Evolutionary conservation across 139 green algal species (phyloP).

Genomic region (Desmodesmus armatus): DNA sequence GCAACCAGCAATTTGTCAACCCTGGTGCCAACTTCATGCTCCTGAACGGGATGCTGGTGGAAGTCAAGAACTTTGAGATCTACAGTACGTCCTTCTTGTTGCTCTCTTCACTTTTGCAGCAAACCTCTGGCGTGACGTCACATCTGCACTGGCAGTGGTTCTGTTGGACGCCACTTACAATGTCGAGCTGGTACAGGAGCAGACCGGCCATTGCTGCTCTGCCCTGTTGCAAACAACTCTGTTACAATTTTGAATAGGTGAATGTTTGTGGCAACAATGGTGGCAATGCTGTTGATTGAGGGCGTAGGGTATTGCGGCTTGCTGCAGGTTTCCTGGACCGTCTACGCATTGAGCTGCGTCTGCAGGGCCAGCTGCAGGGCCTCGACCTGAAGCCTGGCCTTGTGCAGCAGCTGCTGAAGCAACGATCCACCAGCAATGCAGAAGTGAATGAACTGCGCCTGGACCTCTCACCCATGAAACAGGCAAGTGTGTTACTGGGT

Average conservation of each 20-base stretch:
- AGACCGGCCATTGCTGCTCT: too few relatives aligned
- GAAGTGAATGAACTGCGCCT: constrained; percentile 43
- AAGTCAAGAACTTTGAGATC: constrained; percentile 75
- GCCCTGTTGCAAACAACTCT: too few relatives aligned
- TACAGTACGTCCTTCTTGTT: constrained; percentile 66
- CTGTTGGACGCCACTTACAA: too few relatives aligned
- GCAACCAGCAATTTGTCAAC: constrained; percentile 61
- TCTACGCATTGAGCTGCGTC: constrained; percentile 68
- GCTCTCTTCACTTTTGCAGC: not conserved
- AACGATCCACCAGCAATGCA: constrained; percentile 35
- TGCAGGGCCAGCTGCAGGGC: constrained; percentile 60
- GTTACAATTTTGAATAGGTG: too few relatives aligned
- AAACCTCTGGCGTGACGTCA: not conserved
- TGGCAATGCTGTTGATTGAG: too few relatives aligned
- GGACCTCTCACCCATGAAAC: constrained; percentile 42
- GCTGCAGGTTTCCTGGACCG: constrained; percentile 59
- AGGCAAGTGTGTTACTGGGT: constrained; percentile 29
- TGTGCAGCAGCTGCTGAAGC: constrained; percentile 46
- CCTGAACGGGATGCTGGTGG: constrained; percentile 81
- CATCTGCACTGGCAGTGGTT: too few relatives aligned
- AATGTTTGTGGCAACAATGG: too few relatives aligned
- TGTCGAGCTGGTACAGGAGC: too few relatives aligned
- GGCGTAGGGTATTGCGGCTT: too few relatives aligned
- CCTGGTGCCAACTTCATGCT: constrained; percentile 74
- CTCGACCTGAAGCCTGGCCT: constrained; percentile 53